Conservation (phyloP, 2,329 filamentous ascomycete genomes). For the Stachybotrys chlorohalonatus region DNA sequence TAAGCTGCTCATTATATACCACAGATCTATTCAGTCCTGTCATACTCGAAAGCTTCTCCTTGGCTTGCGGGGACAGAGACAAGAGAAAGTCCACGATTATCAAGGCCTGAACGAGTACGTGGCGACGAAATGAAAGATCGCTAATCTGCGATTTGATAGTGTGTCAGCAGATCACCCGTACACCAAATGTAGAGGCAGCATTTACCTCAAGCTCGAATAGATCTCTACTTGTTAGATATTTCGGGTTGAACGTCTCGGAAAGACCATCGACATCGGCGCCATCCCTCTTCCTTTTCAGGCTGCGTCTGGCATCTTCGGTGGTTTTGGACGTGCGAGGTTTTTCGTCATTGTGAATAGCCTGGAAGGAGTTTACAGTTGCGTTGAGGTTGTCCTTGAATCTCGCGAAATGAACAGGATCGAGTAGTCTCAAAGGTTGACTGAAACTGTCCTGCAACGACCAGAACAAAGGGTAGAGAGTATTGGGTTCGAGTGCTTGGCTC, state of each 20-base stretch:
- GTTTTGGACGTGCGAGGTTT: constrained; percentile 38
- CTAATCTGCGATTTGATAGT: constrained; percentile 51
- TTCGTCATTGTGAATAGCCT: constrained; percentile 39
- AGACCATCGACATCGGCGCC: constrained; percentile 41
- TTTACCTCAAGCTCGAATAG: constrained; percentile 87
- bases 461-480: constrained; percentile 79
- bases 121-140: constrained; percentile 86
- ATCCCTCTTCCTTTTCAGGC: constrained; percentile 62
- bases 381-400: constrained; percentile 74
- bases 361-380: constrained; percentile 50
- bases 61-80: constrained; percentile 75
- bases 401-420: constrained; percentile 61
- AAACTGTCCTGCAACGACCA: constrained; percentile 92
- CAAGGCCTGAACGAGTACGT: constrained; percentile 89
- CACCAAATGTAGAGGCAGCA: not conserved
- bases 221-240: constrained; percentile 95
- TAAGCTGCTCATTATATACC: constrained; percentile 68
- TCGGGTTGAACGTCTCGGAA: constrained; percentile 68
- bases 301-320: constrained; percentile 54
- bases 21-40: constrained; percentile 74
- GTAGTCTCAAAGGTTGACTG: constrained; percentile 78
- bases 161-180: constrained; percentile 11
- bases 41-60: constrained; percentile 64
- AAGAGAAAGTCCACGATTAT: constrained; percentile 93
- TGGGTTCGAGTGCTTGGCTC: constrained; percentile 52